These are phyloP conservation scores for Aureobasidium sp. DNA, from an alignment of 2,329 filamentous ascomycete species.

Conservation along the genomic window DNA sequence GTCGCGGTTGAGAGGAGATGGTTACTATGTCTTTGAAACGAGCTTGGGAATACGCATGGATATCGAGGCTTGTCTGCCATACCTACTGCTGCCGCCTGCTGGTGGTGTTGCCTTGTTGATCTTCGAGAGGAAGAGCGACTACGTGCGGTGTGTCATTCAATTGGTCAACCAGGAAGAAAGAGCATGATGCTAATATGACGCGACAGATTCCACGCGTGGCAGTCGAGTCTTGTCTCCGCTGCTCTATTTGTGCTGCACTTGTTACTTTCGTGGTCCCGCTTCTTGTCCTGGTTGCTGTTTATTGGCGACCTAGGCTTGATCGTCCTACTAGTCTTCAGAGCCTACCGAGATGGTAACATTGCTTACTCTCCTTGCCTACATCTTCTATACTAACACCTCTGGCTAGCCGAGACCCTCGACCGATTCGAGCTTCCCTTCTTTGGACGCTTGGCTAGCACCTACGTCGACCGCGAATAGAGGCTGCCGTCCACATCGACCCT, in stretches of 20 bases:
- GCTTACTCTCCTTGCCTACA: background rate
- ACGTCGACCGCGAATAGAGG: conserved; percentile 76
- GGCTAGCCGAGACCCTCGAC: conserved; percentile 52
- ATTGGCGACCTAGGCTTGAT: conserved; percentile 69
- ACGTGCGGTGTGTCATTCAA: conserved; percentile 62
- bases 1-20: conserved; percentile 41
- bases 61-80: conserved; percentile 85
- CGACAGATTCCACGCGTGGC: conserved; percentile 88
- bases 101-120: conserved; percentile 80
- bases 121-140: conserved; percentile 90
- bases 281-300: conserved; percentile 79
- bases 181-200: background rate
- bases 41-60: conserved; percentile 80
- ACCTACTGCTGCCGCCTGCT: conserved; percentile 74
- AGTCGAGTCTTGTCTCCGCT: conserved; percentile 39
- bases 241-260: conserved; percentile 67
- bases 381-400: background rate
- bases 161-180: too few species aligned
- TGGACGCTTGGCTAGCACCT: conserved; percentile 75
- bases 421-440: conserved; percentile 84
- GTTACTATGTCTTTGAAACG: conserved; percentile 71
- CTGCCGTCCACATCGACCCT: background rate
- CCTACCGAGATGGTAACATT: conserved; percentile 71
- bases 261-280: conserved; percentile 74
- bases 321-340: conserved; percentile 65